Evolutionary conservation across 1,284 basidiomycete genomes (phyloP), one percentile per base, ranked within the genome.

Genomic region (Tetrapyrgos nigripes): DNA sequence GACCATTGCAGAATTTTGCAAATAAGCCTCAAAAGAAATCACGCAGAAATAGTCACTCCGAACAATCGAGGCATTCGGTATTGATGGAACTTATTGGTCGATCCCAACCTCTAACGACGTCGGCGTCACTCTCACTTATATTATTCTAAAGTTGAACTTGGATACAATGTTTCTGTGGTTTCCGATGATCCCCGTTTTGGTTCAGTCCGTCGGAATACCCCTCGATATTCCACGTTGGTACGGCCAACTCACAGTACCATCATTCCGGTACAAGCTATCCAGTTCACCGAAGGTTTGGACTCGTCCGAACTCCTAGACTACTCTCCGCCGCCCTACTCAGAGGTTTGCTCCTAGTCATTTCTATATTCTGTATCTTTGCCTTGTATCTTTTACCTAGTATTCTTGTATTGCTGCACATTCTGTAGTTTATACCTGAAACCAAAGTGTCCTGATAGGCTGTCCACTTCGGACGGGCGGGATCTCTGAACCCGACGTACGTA

Each of bases 241-340:
- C 47, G 58, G 47, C 40, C 45, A 8, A 45, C 35, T 9, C 58
- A 60, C 33, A 56, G 43, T 27, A 60, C 44, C 10, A 28, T 60
- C 9, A 21, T 54, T 14, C 17, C 37, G 26, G 26, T 24, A 27
- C 23, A 17, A 35, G 14, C 21, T 8, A 23, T 44, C 28, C 17
- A 37, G 21, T 47, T 29, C 24, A 9, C 35, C 21, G 29, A 43
- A 33, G 45, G 33, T 21, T 17, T 27, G 9, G 54, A 49, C 26
- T 52, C n/a, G n/a, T 17, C 24, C 40, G 44, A 33, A 21, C n/a
- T 13, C 3, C 53, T 62, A 13, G 45, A 46, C 2, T 51, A 29
- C 21, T 46, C 64, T 14, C 62, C 62, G 19, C 64, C 62, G 13
- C 47, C 61, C 17, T 61, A 62, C 50, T 62, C 64, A 24, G n/a